Percentiles rank a stretch among this genome's conserved stretches.
These are phyloP conservation scores for Phalaenopsis aphrodite DNA, from an alignment of 106 monocot genomes.

Conservation along the genomic window DNA sequence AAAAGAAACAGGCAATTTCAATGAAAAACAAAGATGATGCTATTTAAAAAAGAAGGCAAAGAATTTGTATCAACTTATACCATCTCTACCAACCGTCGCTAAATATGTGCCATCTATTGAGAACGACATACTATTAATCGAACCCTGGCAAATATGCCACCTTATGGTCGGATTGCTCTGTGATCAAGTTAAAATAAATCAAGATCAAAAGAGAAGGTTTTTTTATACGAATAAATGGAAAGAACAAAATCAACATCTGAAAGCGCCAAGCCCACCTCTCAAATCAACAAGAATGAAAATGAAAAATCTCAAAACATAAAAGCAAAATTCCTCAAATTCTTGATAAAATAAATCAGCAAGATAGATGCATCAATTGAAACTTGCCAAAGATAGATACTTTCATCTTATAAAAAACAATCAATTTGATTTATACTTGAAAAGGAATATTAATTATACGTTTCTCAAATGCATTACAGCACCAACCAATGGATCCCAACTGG, in stretches of 20 bases:
- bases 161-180: conserved; percentile 90
- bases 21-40: background rate
- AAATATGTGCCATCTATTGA: conserved; percentile 75
- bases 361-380: background rate
- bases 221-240: background rate
- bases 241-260: background rate
- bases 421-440: background rate
- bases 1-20: background rate
- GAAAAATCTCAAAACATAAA: background rate
- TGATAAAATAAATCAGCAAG: background rate
- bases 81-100: conserved; percentile 90
- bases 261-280: background rate
- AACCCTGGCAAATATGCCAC: conserved; percentile 97
- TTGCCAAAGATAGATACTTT: background rate
- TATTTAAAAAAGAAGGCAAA: background rate
- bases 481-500: background rate
- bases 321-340: background rate
- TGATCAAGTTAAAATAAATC: conserved; percentile 10
- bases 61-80: conserved; percentile 29
- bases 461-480: background rate
- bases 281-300: background rate
- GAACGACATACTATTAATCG: conserved; percentile 88
- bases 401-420: background rate
- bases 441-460: background rate
- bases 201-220: background rate